Percentiles rank a stretch among this genome's conserved stretches.
These are phyloP conservation scores for Vickermania ingenoplastis DNA, from an alignment of 208 protist genomes.

Conservation along the genomic window DNA sequence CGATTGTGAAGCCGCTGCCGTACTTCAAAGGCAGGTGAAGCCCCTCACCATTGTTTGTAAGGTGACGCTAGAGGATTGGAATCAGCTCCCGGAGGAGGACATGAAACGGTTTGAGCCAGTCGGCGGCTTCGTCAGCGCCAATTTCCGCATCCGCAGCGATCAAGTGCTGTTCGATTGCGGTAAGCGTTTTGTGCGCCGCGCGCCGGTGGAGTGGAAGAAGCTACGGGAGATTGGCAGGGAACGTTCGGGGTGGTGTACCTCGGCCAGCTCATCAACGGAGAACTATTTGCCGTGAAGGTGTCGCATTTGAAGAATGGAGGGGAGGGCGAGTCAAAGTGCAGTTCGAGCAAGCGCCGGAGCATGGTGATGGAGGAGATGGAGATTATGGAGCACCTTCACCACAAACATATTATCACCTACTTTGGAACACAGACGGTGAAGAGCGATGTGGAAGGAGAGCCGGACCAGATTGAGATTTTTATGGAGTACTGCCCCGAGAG, in stretches of 20 bases:
- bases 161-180: background rate
- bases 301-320: no score
- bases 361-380: slow-evolving; percentile 25
- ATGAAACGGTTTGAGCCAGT: background rate
- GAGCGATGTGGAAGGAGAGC: no score
- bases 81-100: background rate
- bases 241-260: background rate
- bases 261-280: background rate
- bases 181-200: background rate
- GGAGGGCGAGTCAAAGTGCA: background rate
- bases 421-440: slow-evolving; percentile 27
- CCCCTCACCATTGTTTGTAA: background rate
- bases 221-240: background rate
- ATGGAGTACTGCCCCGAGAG: no score
- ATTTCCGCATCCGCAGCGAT: background rate
- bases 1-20: background rate
- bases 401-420: slow-evolving; percentile 36
- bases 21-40: background rate
- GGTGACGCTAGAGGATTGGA: background rate
- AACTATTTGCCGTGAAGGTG: background rate
- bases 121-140: background rate
- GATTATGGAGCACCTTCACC: slow-evolving; percentile 28
- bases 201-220: background rate
- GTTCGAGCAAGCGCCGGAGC: background rate
- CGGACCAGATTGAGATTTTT: no score